A percentile compares a stretch with the other conserved stretches of the same genome.
These are phyloP conservation scores for Lanmaoa rubissima DNA, from an alignment of 768 basidiomycete species.

Conservation along the genomic window DNA sequence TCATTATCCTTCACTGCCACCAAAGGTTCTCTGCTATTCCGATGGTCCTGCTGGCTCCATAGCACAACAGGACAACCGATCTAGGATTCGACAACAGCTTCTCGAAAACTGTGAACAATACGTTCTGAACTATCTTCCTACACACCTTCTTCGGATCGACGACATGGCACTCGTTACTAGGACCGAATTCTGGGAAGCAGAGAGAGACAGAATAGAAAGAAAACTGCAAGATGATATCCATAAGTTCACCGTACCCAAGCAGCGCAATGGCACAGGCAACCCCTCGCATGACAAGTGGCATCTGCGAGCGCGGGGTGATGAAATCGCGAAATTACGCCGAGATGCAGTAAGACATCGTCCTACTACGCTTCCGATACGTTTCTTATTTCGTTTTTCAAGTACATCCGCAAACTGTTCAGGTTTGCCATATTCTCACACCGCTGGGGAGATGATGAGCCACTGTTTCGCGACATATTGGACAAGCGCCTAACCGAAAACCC, in stretches of 20 bases:
- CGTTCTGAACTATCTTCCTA: slow-evolving; percentile 19
- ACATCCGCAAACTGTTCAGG: slow-evolving; percentile 13
- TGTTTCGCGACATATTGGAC: slow-evolving; percentile 9
- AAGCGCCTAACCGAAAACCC: not conserved
- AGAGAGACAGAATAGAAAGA: slow-evolving; percentile 5
- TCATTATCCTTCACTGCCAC: not conserved
- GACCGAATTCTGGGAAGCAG: slow-evolving; percentile 11
- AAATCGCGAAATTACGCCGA: not conserved
- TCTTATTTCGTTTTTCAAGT: slow-evolving; percentile 3
- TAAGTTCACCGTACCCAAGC: not conserved
- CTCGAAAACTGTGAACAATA: slow-evolving; percentile 15
- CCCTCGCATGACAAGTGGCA: not conserved
- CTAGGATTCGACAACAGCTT: not conserved
- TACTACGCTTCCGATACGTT: not conserved
- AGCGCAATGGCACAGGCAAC: not conserved
- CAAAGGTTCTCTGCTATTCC: slow-evolving; percentile 2
- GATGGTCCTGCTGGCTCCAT: not conserved
- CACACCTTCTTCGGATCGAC: slow-evolving; percentile 14
- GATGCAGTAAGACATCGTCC: slow-evolving; percentile 1
- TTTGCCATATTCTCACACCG: slow-evolving; percentile 22
- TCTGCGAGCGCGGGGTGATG: not conserved
- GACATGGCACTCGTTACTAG: slow-evolving; percentile 17
- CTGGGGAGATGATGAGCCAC: slow-evolving; percentile 21
- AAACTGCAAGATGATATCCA: not conserved
- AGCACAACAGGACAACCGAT: not conserved